Evolutionary conservation across 2,329 filamentous ascomycete species (phyloP), one percentile per base, ranked within the genome.

Genomic region (Dactylellina sp.): DNA sequence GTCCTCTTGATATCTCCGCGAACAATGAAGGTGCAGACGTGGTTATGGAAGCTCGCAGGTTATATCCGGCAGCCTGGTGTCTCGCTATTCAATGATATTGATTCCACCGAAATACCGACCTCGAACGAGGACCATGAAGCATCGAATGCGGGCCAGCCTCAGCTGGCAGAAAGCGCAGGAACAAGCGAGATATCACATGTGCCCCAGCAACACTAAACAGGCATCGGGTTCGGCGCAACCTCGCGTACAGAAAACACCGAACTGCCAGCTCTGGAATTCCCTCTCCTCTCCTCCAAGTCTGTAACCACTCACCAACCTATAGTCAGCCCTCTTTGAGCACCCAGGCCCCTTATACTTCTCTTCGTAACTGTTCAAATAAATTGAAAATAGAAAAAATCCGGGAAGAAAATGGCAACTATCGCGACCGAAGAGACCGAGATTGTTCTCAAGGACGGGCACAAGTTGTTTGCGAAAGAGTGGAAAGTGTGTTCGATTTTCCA

Each of bases 401-500:
- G 28, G 14, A 49, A 16, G 7, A 59, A 75, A 32, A 75, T 64
- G 59, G 64, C 60, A 35, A 62, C 44, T n/a, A 82, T 82, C 80
- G 78, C 80, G 50, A 83, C 81, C 32, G 82, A 83, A 79, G 86
- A 88, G 81, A 83, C 84, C 66, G 84, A 80, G 75, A 83, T 86
- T 78, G 82, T 80, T 14, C 80, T 84, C 3, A 81, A 83, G 25
- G 87, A 88, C 79, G 85, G 84, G 63, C 80, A 81, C 39, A 83
- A 84, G 77, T 80, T 89, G 63, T 89, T 88, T 80, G 87, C 86
- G 42, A 88, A 88, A 79, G 87, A 85, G 20, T 89, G 86, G 86
- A 85, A 84, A 82, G 85, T 86, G 71, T 59, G 55, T 72, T 56
- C 32, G 37, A 32, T 20, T 22, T 22, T 42, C 22, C 24, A 16